Evolutionary conservation across 2,329 filamentous ascomycete species (phyloP), one percentile per base, ranked within the genome.

Genomic region (Pestalotiopsis sp.): DNA sequence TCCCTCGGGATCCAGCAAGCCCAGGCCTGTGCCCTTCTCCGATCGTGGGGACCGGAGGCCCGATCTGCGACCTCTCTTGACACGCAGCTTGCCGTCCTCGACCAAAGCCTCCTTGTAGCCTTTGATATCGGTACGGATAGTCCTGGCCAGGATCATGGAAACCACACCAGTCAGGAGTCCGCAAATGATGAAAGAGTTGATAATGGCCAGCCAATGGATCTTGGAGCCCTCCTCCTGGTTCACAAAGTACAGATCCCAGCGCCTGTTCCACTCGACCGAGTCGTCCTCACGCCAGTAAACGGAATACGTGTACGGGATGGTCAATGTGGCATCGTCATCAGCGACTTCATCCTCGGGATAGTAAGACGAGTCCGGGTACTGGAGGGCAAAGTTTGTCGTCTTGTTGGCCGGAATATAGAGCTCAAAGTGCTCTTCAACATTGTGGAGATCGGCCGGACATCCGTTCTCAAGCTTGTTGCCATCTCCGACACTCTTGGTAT

Each of bases 171-270:
- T 94, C 57, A 97, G 83, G 45, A 96, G 83, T 6, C 91, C 91
- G 64, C 92, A 93, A 72, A 97, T 96, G 72, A 94, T 91, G 72
- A 97, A 80, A 0, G 93, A 96, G 81, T 97, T 97, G 79, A 96
- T 80, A 71, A 97, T 95, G 45, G 94, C 93, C 67, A 97, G 85
- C 93, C 93, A 97, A 78, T 97, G 94, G 27, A 95, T 93, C 76
- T 90, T 90, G 31, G 89, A 91, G 60, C 92, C 92, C 72, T 95
- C 93, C 68, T 93, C 91, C 76, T 96, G 93, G 78, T 95, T 94
- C 69, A 92, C 92, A 81, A 97, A 97, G 79, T 97, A 97, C 67
- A 95, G 83, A 75, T 97, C 93, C 94, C 94, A 97, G 67, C 94
- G 88, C 73, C 91, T 93, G 68, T 86, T 85, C 94, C 94, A 97